phyloP scores from a whole-genome alignment of 108 stramenopile species.

The Schizochytrium sp. region DNA sequence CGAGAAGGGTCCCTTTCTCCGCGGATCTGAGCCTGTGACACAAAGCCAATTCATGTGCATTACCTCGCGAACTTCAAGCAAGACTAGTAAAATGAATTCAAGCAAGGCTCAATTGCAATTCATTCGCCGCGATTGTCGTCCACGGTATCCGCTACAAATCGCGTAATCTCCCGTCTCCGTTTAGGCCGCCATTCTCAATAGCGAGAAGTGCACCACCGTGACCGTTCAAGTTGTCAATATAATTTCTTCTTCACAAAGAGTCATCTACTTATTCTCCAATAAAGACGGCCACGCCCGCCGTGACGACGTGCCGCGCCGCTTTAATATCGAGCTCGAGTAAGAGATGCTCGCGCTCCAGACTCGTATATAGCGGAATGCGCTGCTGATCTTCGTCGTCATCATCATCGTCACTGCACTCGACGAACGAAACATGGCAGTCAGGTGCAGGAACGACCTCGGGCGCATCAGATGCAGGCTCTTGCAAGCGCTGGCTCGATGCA shows the following conservation, averaged over 20 bases:
- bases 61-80: no score
- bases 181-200: background rate
- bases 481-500: constrained; percentile 22
- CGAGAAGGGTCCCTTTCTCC: background rate
- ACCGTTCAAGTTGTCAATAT: background rate
- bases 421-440: constrained; percentile 39
- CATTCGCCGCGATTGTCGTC: no score
- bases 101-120: no score
- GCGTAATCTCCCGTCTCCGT: no score
- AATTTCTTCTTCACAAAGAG: background rate
- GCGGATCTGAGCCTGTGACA: background rate
- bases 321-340: constrained; percentile 24
- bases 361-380: constrained; percentile 29
- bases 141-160: no score
- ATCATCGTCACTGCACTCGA: background rate
- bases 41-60: no score
- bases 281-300: constrained; percentile 31
- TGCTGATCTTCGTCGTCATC: background rate
- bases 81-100: no score
- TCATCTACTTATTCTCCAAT: background rate
- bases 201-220: background rate
- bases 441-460: constrained; percentile 44
- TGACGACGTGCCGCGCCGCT: background rate
- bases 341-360: constrained; percentile 26
- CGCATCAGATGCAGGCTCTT: constrained; percentile 39